Evolutionary conservation across 768 basidiomycete genomes (phyloP).

Genomic region (Leccinum longicurvipes): DNA sequence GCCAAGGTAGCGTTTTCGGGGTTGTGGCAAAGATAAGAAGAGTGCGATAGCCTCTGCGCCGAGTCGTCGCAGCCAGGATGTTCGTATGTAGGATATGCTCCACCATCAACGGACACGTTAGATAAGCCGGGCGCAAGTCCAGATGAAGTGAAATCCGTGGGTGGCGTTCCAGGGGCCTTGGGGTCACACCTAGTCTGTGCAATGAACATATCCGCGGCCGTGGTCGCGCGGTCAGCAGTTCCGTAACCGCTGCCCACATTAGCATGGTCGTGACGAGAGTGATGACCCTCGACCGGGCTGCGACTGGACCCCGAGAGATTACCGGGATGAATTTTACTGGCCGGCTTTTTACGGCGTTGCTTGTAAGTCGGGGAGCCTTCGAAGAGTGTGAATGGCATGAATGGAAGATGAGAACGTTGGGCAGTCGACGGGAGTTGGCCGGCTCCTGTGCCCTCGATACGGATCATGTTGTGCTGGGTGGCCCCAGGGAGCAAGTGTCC

Average conservation of each 20-base stretch:
- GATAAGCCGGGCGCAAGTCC: conserved; percentile 22
- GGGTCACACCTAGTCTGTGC: conserved; percentile 60
- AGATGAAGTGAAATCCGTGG: conserved; percentile 13
- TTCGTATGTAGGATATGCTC: conserved; percentile 16
- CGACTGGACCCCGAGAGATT: conserved; percentile 28
- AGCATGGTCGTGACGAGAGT: conserved; percentile 7
- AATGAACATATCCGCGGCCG: conserved; percentile 65
- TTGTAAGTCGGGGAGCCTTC: conserved; percentile 89
- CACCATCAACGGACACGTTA: conserved; percentile 20
- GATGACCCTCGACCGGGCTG: conserved; percentile 21
- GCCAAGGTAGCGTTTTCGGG: conserved; percentile 13
- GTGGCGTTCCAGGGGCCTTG: conserved; percentile 24
- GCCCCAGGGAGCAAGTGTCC: conserved; percentile 8
- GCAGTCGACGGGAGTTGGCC: conserved; percentile 13
- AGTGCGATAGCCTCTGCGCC: conserved; percentile 14
- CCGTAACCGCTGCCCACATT: conserved; percentile 28
- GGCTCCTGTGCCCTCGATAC: conserved; percentile 24
- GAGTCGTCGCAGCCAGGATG: conserved; percentile 18
- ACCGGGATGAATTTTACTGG: conserved; percentile 34
- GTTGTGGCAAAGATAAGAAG: conserved; percentile 14
- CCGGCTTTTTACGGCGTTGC: conserved; percentile 75
- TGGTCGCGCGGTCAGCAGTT: conserved; percentile 34
- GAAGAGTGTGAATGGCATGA: conserved; percentile 71
- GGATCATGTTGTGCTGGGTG: conserved; percentile 18
- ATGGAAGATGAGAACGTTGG: conserved; percentile 33